Percentiles rank a stretch among this genome's conserved stretches.
Evolutionary conservation across 768 basidiomycete genomes (phyloP).

Genomic region (Hypholoma sublateritium): DNA sequence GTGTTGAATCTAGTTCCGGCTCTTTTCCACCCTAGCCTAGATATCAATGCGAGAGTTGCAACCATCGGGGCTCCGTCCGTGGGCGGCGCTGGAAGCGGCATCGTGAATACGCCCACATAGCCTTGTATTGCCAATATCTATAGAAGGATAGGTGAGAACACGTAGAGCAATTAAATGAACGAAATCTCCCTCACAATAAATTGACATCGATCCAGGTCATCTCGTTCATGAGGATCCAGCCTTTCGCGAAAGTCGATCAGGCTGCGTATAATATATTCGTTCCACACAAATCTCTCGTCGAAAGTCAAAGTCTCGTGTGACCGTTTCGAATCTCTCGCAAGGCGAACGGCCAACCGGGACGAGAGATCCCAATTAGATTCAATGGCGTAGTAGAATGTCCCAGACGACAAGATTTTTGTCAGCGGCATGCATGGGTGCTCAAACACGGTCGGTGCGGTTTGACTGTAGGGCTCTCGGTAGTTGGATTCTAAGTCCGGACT

Average conservation of each 20-base stretch:
- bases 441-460: slow-evolving; percentile 51
- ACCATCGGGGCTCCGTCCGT: slow-evolving; percentile 70
- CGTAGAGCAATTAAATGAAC: slow-evolving; percentile 5
- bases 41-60: slow-evolving; percentile 79
- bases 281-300: slow-evolving; percentile 93
- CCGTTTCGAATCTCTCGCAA: slow-evolving; percentile 48
- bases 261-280: slow-evolving; percentile 85
- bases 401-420: slow-evolving; percentile 87
- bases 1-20: slow-evolving; percentile 98
- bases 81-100: slow-evolving; percentile 76
- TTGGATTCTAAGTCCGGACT: slow-evolving; percentile 58
- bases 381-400: slow-evolving; percentile 90
- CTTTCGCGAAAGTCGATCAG: slow-evolving; percentile 86
- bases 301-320: slow-evolving; percentile 56
- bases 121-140: slow-evolving; percentile 94
- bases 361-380: slow-evolving; percentile 89
- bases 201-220: slow-evolving; percentile 78
- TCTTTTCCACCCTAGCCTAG: slow-evolving; percentile 89
- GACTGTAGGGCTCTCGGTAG: slow-evolving; percentile 48
- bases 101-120: slow-evolving; percentile 79
- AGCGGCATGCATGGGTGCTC: slow-evolving; percentile 92
- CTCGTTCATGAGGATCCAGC: slow-evolving; percentile 65
- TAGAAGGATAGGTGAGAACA: slow-evolving; percentile 6
- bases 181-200: slow-evolving; percentile 65
- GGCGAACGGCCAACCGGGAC: slow-evolving; percentile 70